Base-by-base conservation (phyloP, 2,329 filamentous ascomycete genomes). In the Aurifilum marmelostoma region DNA sequence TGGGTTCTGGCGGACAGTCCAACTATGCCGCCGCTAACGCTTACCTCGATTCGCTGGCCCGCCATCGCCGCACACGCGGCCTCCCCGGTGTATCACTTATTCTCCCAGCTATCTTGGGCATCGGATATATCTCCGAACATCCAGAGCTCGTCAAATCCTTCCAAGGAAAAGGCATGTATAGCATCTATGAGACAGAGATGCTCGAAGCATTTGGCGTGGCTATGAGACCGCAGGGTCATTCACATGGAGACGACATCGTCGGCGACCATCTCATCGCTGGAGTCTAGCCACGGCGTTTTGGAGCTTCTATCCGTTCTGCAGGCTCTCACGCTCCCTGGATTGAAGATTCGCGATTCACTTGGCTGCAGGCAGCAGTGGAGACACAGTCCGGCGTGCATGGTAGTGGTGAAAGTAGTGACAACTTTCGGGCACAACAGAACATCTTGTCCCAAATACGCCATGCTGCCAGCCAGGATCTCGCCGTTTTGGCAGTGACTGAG, bases 1-100 rank as follows among this genome's bases (percentile, higher is more conserved):
- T 80, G 18, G 81, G 81, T 0, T 80, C 83, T 65, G 75, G 79
- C 0, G 81, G 81, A 0, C 81, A 83, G 73, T 77, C 78, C 60
- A 83, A 82, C 74, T 83, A 83, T 63, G 81, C 81, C 0, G 78
- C 81, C 0, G 81, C 81, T 27, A 83, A 83, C 73, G 81, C 67
- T 47, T 73, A 60, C n/a, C 70, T 75, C 8, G 73, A 75, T 41
- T 39, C 71, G 12, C 72, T 75, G 18, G 74, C 73, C 2, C 70
- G 69, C 3, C 66, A 69, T 58, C 69, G 73, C 39, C 12, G 34
- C 21, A 24, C 60, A 18, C 41, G n/a, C 2, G 18, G 60, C 11
- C 34, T 4, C 3, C 6, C 58, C 3, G 75, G 74, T 8, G 70
- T 72, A 0, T 73, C 75, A 1, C 41, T 79, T 2, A 72, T 72